phyloP scores from a whole-genome alignment of 805 yeast species.

The Saccharomycopsis synnaedendra region DNA sequence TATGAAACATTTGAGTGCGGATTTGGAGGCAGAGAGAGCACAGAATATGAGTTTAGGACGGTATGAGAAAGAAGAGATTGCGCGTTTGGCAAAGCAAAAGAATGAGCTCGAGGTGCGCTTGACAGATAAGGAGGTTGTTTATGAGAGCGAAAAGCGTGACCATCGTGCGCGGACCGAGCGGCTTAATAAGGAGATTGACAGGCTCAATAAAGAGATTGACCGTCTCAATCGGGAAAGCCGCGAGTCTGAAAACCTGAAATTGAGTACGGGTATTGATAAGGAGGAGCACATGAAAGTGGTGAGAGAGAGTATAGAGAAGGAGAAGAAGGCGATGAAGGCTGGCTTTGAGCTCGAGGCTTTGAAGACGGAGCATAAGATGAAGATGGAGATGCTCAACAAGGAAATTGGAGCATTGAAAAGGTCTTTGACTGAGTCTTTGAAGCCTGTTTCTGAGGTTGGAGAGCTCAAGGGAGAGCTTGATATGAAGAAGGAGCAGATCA shows the following conservation, averaged over 20 bases:
- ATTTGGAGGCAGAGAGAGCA: slow-evolving; percentile 25
- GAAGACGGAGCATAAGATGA: slow-evolving; percentile 26
- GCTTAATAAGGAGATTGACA: not conserved
- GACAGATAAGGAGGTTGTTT: slow-evolving; percentile 17
- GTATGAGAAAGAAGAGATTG: slow-evolving; percentile 28
- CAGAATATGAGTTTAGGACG: slow-evolving; percentile 15
- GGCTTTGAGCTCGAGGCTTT: slow-evolving; percentile 28
- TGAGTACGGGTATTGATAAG: not conserved
- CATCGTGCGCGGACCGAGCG: slow-evolving; percentile 19
- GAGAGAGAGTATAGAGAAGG: slow-evolving; percentile 27
- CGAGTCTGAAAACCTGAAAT: not conserved
- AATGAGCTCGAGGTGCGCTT: slow-evolving; percentile 23
- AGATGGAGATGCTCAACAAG: slow-evolving; percentile 17
- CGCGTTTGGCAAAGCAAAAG: slow-evolving; percentile 26
- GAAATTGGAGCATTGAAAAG: slow-evolving; percentile 9
- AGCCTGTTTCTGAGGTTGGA: not conserved
- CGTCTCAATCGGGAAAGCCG: slow-evolving; percentile 14
- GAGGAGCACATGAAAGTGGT: slow-evolving; percentile 24
- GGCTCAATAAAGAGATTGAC: slow-evolving; percentile 9
- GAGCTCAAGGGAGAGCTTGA: not conserved
- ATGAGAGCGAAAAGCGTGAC: slow-evolving; percentile 18
- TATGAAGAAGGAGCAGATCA: slow-evolving; percentile 11
- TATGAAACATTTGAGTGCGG: slow-evolving; percentile 25
- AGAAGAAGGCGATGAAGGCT: slow-evolving; percentile 27
- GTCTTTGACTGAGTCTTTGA: not conserved